Evolutionary conservation across 2,329 filamentous ascomycete species (phyloP).

Genomic region (Onygenales sp.): DNA sequence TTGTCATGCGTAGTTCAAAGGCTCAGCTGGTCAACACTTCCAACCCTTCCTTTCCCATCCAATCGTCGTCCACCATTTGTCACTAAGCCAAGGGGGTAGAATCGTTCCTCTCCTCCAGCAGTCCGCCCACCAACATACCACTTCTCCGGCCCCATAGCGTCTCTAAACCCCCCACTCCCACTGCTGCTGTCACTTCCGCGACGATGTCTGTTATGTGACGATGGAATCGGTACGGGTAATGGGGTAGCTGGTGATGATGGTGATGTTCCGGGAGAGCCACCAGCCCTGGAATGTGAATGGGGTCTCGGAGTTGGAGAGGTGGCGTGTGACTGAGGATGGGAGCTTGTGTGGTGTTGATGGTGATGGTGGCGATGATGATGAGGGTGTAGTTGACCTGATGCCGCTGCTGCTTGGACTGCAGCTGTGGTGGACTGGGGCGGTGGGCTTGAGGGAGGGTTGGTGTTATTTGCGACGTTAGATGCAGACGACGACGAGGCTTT

Average conservation of each 20-base stretch:
- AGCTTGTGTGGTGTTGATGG: slow-evolving; percentile 18
- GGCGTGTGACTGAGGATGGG: slow-evolving; percentile 13
- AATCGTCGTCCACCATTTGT: slow-evolving; percentile 34
- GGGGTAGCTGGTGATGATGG: slow-evolving; percentile 21
- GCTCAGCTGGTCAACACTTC: slow-evolving; percentile 41
- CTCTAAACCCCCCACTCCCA: slow-evolving; percentile 38
- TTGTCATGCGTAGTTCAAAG: slow-evolving; percentile 21
- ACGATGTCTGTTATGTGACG: slow-evolving; percentile 28
- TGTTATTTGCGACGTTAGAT: slow-evolving; percentile 8
- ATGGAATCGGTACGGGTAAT: slow-evolving; percentile 29
- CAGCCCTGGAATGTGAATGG: slow-evolving; percentile 15
- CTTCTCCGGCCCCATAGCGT: slow-evolving; percentile 39
- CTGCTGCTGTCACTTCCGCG: slow-evolving; percentile 40
- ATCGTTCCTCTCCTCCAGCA: slow-evolving; percentile 38
- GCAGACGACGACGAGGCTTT: slow-evolving; percentile 28
- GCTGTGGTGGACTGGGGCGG: slow-evolving; percentile 20
- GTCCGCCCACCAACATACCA: slow-evolving; percentile 44
- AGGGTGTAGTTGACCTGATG: slow-evolving; percentile 16
- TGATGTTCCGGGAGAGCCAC: slow-evolving; percentile 18
- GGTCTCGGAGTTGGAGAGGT: slow-evolving; percentile 10
- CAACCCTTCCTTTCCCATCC: slow-evolving; percentile 32
- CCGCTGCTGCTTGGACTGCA: slow-evolving; percentile 24
- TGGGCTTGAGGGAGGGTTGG: slow-evolving; percentile 8
- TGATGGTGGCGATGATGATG: slow-evolving; percentile 33
- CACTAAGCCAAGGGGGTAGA: slow-evolving; percentile 40